Base-by-base conservation (phyloP, 202 grass and related monocot genomes). In the Panicum hallii region DNA sequence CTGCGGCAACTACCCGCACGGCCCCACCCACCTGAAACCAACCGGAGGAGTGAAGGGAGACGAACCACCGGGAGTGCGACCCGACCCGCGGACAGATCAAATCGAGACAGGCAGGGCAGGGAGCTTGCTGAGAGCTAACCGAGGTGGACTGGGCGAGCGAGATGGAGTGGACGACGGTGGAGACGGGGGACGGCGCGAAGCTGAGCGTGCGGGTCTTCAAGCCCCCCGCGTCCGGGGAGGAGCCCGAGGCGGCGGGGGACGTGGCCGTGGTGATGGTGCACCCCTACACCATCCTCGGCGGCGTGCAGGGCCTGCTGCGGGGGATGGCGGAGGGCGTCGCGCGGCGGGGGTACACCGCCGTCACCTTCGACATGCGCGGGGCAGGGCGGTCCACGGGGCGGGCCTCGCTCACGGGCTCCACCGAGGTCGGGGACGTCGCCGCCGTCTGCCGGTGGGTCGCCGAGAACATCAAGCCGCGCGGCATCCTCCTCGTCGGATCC, bases 341-440 rank as follows among this genome's bases (percentile, higher is more conserved):
- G 13, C 88, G 90, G 78, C 79, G 74, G 9, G 91, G 93, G 0
- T 81, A 89, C 84, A 73, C 38, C 36, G 89, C 95, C 50, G 82
- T 98, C 55, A 98, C 95, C 80, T 98, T 95, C 81, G 95, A 98
- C 89, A 95, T 98, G 96, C 87, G 96, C 45, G 95, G 93, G 34
- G 95, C 93, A 14, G 93, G 93, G 20, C 45, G 89, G 9, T 98
- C 96, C 70, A 90, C 93, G 60, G 91, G 95, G 36, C 87, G 89
- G 26, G 89, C 93, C 9, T 98, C 95, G 2, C 83, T 95, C 80
- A 95, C 90, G 9, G 96, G 96, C 22, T 92, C 81, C 71, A 30
- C 89, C 55, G 93, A 99, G 93, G 82, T 99, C 72, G 81, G 72
- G 28, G 93, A 99, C 75, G 90, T 92, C 87, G 72, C 66, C 72